phyloP scores from a whole-genome alignment of 352 stramenopile genomes.

The Pythium coloratum region DNA sequence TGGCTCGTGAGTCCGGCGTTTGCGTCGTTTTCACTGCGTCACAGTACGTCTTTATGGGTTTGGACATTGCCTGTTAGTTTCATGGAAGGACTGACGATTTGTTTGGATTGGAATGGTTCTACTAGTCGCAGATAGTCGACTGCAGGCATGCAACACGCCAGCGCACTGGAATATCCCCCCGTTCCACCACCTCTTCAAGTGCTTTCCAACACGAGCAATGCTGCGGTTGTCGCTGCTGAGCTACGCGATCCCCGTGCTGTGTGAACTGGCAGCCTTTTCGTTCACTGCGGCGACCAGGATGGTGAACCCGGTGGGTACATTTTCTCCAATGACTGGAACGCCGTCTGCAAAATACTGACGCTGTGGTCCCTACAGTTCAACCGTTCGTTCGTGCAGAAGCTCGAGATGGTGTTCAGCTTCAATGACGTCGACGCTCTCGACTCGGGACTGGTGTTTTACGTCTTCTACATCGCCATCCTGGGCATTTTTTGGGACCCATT shows the following conservation, averaged over 20 bases:
- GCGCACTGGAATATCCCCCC: conserved; percentile 85
- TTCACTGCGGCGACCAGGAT: conserved; percentile 86
- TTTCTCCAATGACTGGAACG: conserved; percentile 3
- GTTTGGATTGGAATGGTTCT: conserved; percentile 9
- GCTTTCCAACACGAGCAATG: conserved; percentile 77
- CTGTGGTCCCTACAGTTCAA: conserved; percentile 61
- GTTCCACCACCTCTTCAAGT: conserved; percentile 80
- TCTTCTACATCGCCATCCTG: conserved; percentile 82
- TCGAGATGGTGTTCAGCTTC: conserved; percentile 88
- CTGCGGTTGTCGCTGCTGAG: conserved; percentile 74
- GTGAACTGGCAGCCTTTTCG: conserved; percentile 81
- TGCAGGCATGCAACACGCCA: conserved; percentile 78
- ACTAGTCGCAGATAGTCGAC: conserved; percentile 61
- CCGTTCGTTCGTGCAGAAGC: conserved; percentile 76
- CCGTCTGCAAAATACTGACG: background rate
- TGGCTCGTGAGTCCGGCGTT: conserved; percentile 76
- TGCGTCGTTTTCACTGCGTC: conserved; percentile 69
- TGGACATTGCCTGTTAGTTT: conserved; percentile 1
- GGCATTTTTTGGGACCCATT: conserved; percentile 87
- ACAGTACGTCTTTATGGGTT: conserved; percentile 43
- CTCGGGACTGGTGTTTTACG: conserved; percentile 85
- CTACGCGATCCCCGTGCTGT: conserved; percentile 81
- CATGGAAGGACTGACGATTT: background rate
- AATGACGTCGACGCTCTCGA: conserved; percentile 86
- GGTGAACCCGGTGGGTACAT: conserved; percentile 74